Evolutionary conservation across 352 stramenopile genomes (phyloP).

Genomic region (Pythium dissimile): DNA sequence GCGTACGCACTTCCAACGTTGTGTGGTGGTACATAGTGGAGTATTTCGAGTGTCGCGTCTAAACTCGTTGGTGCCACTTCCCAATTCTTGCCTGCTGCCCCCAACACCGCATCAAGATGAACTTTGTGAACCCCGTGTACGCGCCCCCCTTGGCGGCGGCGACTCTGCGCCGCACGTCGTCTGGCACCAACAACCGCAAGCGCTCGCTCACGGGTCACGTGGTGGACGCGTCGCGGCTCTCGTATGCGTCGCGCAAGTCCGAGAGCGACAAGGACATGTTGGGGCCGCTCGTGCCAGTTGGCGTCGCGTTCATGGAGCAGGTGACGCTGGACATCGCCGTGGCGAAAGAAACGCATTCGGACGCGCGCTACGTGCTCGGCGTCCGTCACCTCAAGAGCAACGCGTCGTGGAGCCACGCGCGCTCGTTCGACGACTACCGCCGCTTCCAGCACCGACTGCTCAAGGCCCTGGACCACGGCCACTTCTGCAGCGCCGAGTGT

Average conservation of each 20-base stretch:
- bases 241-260: constrained; percentile 20
- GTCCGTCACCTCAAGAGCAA: constrained; percentile 36
- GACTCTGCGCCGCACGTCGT: constrained; percentile 7
- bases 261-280: constrained; percentile 27
- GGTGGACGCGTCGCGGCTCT: constrained; percentile 7
- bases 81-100: neutral
- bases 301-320: constrained; percentile 51
- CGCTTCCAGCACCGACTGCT: constrained; percentile 64
- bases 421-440: constrained; percentile 76
- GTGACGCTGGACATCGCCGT: constrained; percentile 42
- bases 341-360: constrained; percentile 38
- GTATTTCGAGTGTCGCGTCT: neutral
- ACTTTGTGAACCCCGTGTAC: constrained; percentile 15
- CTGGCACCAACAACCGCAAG: constrained; percentile 16
- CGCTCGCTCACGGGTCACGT: constrained; percentile 7
- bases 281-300: constrained; percentile 27
- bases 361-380: constrained; percentile 61
- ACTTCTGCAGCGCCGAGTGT: constrained; percentile 72
- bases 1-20: neutral
- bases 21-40: too few species aligned
- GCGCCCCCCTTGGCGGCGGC: constrained; percentile 1
- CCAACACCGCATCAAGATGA: constrained; percentile 14
- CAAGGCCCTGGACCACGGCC: constrained; percentile 56
- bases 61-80: neutral
- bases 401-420: constrained; percentile 38